Percentiles rank a stretch among this genome's conserved stretches.
These are phyloP conservation scores for Osmozyma mogii DNA, from an alignment of 805 yeast species.

Conservation along the genomic window DNA sequence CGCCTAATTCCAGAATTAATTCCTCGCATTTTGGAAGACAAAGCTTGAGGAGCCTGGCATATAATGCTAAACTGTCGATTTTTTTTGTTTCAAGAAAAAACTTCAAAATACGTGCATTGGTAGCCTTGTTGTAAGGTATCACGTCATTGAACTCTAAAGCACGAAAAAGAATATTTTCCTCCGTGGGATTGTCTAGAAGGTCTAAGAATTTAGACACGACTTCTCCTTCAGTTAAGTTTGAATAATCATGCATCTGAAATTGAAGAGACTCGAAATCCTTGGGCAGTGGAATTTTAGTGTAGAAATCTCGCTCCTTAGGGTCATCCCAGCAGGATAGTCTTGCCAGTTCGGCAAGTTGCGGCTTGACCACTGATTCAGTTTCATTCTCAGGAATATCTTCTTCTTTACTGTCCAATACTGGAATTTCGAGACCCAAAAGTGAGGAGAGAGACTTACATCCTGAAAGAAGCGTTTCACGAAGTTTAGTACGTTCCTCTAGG, in stretches of 20 bases:
- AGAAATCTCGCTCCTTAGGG: constrained; percentile 57
- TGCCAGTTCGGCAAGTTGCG: constrained; percentile 8
- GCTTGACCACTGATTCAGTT: constrained; percentile 1
- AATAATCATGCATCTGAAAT: constrained; percentile 7
- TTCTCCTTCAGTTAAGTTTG: constrained; percentile 25
- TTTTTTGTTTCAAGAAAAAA: constrained; percentile 46
- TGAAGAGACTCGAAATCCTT: constrained; percentile 7
- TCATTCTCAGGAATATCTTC: constrained; percentile 14
- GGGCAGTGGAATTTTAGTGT: constrained; percentile 45
- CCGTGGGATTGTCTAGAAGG: constrained; percentile 34
- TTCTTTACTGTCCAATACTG: constrained; percentile 5
- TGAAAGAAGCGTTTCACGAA: constrained; percentile 37
- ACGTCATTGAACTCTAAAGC: constrained; percentile 40
- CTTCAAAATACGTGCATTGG: constrained; percentile 50
- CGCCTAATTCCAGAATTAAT: constrained; percentile 44
- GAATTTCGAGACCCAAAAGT: constrained; percentile 20
- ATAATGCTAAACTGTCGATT: constrained; percentile 39
- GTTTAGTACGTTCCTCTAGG: constrained; percentile 20
- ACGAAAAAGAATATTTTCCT: constrained; percentile 42
- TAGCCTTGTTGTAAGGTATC: constrained; percentile 64
- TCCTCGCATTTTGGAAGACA: too few species aligned
- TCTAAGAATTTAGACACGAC: constrained; percentile 36
- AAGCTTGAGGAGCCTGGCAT: constrained; percentile 63
- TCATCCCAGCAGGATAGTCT: constrained; percentile 51
- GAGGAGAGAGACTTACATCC: constrained; percentile 39